Evolutionary conservation across 441 rosid species (phyloP).

Genomic region (Arabidopsis lyrata): DNA sequence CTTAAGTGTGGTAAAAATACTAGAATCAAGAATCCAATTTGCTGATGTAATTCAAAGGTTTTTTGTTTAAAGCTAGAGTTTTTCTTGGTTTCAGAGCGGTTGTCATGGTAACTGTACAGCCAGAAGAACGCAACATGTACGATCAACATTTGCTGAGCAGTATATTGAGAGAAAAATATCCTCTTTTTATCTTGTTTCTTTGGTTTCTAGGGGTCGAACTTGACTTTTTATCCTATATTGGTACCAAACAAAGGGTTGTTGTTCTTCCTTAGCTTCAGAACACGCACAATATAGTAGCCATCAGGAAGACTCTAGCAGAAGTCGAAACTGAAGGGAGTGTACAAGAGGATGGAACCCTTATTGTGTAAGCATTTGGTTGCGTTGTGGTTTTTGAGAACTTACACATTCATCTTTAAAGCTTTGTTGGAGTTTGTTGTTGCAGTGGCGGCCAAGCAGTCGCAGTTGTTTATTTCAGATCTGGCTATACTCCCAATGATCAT

Average conservation of each 20-base stretch:
- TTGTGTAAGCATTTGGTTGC: conserved; percentile 62
- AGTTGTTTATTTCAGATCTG: conserved; percentile 90
- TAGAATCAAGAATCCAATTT: background rate
- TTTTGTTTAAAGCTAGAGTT: conserved; percentile 2
- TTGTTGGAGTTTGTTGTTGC: conserved; percentile 45
- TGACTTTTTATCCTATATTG: background rate
- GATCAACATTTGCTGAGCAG: conserved; percentile 92
- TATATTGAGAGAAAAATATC: conserved; percentile 87
- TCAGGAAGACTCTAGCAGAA: conserved; percentile 91
- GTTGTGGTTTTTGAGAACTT: conserved; percentile 16
- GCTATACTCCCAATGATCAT: conserved; percentile 90
- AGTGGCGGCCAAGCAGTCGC: conserved; percentile 78
- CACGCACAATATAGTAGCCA: conserved; percentile 71
- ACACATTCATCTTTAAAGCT: conserved; percentile 20
- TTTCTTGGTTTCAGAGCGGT: conserved; percentile 64
- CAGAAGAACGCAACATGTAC: conserved; percentile 91
- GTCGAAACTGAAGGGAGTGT: conserved; percentile 74
- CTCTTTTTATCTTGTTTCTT: conserved; percentile 44
- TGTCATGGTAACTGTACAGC: conserved; percentile 78
- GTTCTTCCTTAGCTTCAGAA: conserved; percentile 71
- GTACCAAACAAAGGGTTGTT: conserved; percentile 3
- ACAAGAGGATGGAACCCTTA: conserved; percentile 84
- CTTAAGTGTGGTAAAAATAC: conserved; percentile 3
- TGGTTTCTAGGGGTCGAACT: background rate
- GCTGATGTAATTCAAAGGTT: background rate